Evolutionary conservation across 495 filamentous ascomycete species (phyloP), one percentile per base, ranked within the genome.

Genomic region (Aspergillus coremiiformis): DNA sequence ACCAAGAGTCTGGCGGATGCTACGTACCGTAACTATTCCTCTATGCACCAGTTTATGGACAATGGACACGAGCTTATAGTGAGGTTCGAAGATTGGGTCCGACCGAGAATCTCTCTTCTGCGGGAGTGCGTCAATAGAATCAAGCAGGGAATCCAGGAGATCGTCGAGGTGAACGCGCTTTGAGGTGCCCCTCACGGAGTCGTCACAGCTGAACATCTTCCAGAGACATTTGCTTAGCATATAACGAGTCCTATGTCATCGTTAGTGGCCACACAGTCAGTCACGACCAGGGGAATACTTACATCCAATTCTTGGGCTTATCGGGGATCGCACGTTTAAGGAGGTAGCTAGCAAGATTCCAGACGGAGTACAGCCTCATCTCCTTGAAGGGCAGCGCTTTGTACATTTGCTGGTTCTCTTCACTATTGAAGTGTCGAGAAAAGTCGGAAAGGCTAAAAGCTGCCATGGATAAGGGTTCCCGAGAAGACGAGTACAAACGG

Each of bases 151-250:
- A 37, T 82, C 74, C 20, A 94, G 59, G 10, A 95, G 78, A 48
- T 76, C 71, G 51, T 84, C 71, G 32, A 85, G 69, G 14, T 67
- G 64, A 19, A 77, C 69, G 12, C 63, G 61, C 68, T 66, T 77
- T 61, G 45, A 66, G 52, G 55, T 81, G 60, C 60, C 79, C 61
- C 52, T 75, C 56, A 61, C 57, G 23, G 64, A 59, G n/a, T 83
- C 78, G 7, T 72, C 70, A 12, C 76, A 77, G 53, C 77, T 84
- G 60, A 83, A 85, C 86, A 97, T 94, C 69, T 97, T 99, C 85
- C 91, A 96, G 23, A 92, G 75, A 62, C 90, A 95, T 73, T 99
- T 99, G 33, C 86, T 88, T 9, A 90, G 81, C 81, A 91, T 91
- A 64, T 91, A 97, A 43, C 86, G 83, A 55, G 85, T 88, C 64